Percentiles rank a stretch among this genome's conserved stretches.
Evolutionary conservation across 345 rosid genomes (phyloP).

Genomic region (Euclidium syriacum): DNA sequence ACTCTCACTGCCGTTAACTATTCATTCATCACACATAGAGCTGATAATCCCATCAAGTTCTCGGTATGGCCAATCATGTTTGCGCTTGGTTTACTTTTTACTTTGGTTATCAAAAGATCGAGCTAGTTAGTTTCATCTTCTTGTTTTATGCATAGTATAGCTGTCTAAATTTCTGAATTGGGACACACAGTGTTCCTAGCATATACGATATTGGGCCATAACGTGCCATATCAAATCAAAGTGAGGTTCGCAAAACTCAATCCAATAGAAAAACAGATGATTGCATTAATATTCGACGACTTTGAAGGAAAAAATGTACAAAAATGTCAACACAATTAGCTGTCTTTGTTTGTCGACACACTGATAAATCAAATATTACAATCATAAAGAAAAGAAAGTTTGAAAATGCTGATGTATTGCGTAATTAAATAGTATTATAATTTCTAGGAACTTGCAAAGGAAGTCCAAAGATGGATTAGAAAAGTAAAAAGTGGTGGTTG

Average conservation of each 20-base stretch:
- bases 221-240: too few species aligned
- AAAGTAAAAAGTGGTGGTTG: too few species aligned
- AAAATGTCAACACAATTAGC: too few species aligned
- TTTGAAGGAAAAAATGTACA: too few species aligned
- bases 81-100: conserved; percentile 20
- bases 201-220: background rate
- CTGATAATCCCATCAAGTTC: conserved; percentile 7
- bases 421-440: too few species aligned
- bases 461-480: too few species aligned
- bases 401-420: too few species aligned
- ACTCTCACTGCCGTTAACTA: conserved; percentile 12
- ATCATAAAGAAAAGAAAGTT: background rate
- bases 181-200: background rate
- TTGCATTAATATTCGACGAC: too few species aligned
- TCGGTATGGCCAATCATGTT: conserved; percentile 26
- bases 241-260: too few species aligned
- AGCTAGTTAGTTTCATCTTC: background rate
- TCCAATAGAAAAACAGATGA: too few species aligned
- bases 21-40: conserved; percentile 1
- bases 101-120: background rate
- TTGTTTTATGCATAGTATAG: background rate
- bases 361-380: background rate
- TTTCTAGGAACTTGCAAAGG: background rate
- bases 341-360: too few species aligned
- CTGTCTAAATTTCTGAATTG: background rate